These are phyloP conservation scores for Akanthomyces dipterigenus DNA, from an alignment of 2,329 filamentous ascomycete genomes.

Conservation along the genomic window DNA sequence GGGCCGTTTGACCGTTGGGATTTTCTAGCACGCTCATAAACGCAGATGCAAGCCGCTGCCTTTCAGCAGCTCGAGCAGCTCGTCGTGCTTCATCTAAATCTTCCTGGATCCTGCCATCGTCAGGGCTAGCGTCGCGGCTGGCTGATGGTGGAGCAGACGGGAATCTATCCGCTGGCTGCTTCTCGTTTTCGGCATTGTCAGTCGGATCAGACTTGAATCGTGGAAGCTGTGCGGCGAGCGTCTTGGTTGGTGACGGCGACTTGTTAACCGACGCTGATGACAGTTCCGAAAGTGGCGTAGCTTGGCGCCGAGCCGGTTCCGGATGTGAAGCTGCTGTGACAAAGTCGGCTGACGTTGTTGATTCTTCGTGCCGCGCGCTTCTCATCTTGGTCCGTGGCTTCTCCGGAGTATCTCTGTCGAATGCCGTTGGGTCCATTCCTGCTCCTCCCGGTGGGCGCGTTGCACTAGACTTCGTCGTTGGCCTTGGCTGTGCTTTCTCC, in stretches of 20 bases:
- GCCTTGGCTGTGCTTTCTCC: not conserved
- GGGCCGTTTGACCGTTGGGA: not conserved
- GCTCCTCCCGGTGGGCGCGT: conserved; percentile 17
- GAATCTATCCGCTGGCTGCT: not conserved
- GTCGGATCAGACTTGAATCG: conserved; percentile 16
- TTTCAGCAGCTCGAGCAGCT: conserved; percentile 27
- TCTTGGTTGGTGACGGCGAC: conserved; percentile 28
- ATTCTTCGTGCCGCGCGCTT: conserved; percentile 17
- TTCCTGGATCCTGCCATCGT: conserved; percentile 12
- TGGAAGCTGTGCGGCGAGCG: conserved; percentile 3
- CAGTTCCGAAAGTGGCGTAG: conserved; percentile 34
- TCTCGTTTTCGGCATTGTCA: conserved; percentile 10
- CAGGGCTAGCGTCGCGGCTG: not conserved
- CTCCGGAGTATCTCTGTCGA: conserved; percentile 26
- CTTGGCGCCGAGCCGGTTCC: conserved; percentile 22
- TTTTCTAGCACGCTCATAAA: conserved; percentile 37
- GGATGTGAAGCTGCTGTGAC: conserved; percentile 36
- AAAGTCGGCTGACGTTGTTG: conserved; percentile 30
- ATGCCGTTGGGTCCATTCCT: conserved; percentile 34
- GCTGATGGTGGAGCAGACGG: not conserved
- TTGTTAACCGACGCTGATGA: conserved; percentile 37
- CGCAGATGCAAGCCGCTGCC: conserved; percentile 34
- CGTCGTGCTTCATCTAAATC: conserved; percentile 19
- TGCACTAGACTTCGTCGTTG: conserved; percentile 13
- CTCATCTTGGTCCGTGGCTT: conserved; percentile 12